Base-by-base conservation (phyloP, 768 basidiomycete species). In the Punctularia strigosozonata region DNA sequence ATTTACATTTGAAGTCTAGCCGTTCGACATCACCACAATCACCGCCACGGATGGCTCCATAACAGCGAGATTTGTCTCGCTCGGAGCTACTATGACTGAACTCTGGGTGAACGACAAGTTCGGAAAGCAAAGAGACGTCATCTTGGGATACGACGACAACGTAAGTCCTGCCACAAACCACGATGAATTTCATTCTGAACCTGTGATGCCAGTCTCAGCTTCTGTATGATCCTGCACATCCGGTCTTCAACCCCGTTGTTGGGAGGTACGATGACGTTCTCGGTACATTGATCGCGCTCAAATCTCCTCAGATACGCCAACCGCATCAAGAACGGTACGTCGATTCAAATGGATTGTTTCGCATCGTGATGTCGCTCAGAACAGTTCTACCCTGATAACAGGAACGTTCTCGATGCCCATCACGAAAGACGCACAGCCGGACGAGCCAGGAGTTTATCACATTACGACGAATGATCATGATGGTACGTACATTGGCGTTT, bases 71-170 rank as follows among this genome's bases (percentile, higher is more conserved):
- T 75, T 77, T 43, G 69, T 77, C 12, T 66, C 68, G 3, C 61
- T 72, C 39, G 75, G 76, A 4, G 68, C 74, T 20, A 74, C 71
- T 1, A 46, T 75, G 50, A 72, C 71, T 3, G 66, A 73, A 43
- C 52, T 77, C 3, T 71, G 67, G 68, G 71, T 73, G 3, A 68
- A 69, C 42, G 73, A 75, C 49, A 70, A 61, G 51, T 45, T 57
- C 39, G 68, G 69, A 3, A 59, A 59, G n/a, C 42, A 58, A 4
- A 57, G 68, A 34, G 73, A 77, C 50, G 64, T 78, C 7, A 57
- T 75, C n/a, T 57, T 75, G 1, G 74, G 75, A 1, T 77, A 73
- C 44, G 73, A 76, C 44, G 66, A 75, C 46, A 69, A 67, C 40
- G 68, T 68, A 36, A 41, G 58, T 57, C 36, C 22, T 36, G 6